phyloP scores from a whole-genome alignment of 768 basidiomycete genomes.

The Hydnum rufescens region DNA sequence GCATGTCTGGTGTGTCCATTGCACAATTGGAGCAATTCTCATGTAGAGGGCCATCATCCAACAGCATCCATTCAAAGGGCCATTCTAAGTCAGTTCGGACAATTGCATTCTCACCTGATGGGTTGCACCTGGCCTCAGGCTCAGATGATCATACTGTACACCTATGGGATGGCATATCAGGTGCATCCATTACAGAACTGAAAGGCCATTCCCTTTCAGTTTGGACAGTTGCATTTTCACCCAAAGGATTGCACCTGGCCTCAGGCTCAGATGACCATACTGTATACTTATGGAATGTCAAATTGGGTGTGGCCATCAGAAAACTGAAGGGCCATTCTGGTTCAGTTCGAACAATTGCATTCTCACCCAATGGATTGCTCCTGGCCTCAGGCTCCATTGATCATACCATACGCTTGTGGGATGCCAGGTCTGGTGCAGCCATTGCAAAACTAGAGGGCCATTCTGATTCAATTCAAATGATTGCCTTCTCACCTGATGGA shows the following conservation, averaged over 20 bases:
- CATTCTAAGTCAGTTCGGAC: too few relatives aligned
- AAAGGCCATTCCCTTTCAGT: conserved; percentile 5
- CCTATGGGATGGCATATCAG: too few relatives aligned
- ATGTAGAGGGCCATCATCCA: too few relatives aligned
- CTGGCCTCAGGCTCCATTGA: conserved; percentile 2
- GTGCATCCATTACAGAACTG: too few relatives aligned
- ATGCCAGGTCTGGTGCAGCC: not conserved
- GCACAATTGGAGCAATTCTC: too few relatives aligned
- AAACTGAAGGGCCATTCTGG: conserved; percentile 2
- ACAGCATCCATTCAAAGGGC: too few relatives aligned
- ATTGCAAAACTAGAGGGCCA: conserved; percentile 2
- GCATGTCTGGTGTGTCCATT: too few relatives aligned
- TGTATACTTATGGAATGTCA: not conserved
- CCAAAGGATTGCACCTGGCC: not conserved
- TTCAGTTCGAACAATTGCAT: not conserved
- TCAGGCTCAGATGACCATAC: conserved; percentile 1
- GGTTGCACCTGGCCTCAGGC: too few relatives aligned
- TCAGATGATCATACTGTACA: too few relatives aligned
- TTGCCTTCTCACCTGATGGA: conserved; percentile 6
- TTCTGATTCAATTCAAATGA: not conserved
- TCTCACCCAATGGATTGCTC: conserved; percentile 1
- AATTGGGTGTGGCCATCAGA: not conserved
- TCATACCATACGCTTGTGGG: not conserved
- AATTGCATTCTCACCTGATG: too few relatives aligned
- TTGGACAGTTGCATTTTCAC: conserved; percentile 6